Evolutionary conservation across 345 rosid genomes (phyloP), one percentile per base, ranked within the genome.

Genomic region (Gossypium turneri): DNA sequence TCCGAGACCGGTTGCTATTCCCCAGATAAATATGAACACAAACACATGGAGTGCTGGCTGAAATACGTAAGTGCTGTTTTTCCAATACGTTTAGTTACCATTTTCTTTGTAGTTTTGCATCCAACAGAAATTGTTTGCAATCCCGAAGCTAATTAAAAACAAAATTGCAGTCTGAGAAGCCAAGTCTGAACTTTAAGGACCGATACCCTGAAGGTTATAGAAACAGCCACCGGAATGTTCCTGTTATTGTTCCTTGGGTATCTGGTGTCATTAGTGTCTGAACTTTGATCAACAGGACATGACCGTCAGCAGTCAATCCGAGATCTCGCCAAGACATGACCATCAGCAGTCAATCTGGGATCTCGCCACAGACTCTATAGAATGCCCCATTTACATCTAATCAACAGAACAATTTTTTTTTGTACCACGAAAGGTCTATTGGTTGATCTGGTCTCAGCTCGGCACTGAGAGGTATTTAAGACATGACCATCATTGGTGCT

Each of bases 11-110:
- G 99, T 3, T 96, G 99, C 81, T 79, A 52, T 84, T 90, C 97
- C 55, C 98, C 99, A 0, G 97, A 95, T 85, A 88, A 88, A 56
- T 95, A 95, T 73, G 84, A 89, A 79, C 99, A 95, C 82, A 95
- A 82, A 81, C 86, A 83, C 75, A 86, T 83, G 79, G 98, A 93
- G 72, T 95, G 98, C 84, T 95, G 99, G 98, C 94, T 95, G 75
- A 94, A 94, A 92, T 86, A 81, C 75, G 97, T 94, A 82, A 88
- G 96, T 69, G 43, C 68, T 11, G 58, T 47, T 55, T 57, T 80
- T 34, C 19, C 47, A n/a, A 45, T 25, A 50, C 15, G 12, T 76
- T 20, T 62, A 44, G 41, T 71, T 70, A 15, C 17, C 58, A 3
- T 7, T 29, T 34, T 43, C 20, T 16, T 24, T 12, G 7, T 7